Conservation (phyloP, 805 yeast genomes). For the Komagataella mondaviorum region DNA sequence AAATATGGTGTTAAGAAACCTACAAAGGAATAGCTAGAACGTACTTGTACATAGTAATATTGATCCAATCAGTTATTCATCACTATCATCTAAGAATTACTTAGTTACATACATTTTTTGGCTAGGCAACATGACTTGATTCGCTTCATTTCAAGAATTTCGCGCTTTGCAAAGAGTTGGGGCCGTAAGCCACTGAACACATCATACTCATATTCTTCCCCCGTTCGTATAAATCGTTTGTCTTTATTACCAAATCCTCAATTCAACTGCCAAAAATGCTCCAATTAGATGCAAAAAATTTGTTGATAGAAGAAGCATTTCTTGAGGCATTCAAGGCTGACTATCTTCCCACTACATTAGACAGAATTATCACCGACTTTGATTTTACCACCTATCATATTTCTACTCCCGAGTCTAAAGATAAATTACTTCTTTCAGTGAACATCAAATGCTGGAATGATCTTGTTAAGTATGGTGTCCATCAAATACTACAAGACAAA, state of each 20-base stretch:
- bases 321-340: constrained; percentile 50
- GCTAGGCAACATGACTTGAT: too few species aligned
- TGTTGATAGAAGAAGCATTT: constrained; percentile 70
- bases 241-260: not conserved
- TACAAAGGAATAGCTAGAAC: constrained; percentile 19
- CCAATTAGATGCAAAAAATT: constrained; percentile 73
- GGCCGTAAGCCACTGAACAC: not conserved
- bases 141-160: too few species aligned
- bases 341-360: constrained; percentile 39
- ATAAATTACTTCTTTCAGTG: constrained; percentile 51
- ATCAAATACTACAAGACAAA: constrained; percentile 34
- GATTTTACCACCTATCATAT: constrained; percentile 92
- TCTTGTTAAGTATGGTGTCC: constrained; percentile 52
- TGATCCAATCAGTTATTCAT: too few species aligned
- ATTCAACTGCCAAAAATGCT: constrained; percentile 38
- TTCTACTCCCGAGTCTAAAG: constrained; percentile 72
- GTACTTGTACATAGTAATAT: constrained; percentile 1
- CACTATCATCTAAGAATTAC: too few species aligned
- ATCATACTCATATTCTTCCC: not conserved
- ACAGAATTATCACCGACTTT: constrained; percentile 86
- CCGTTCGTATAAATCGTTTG: not conserved
- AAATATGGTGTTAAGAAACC: constrained; percentile 91
- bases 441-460: constrained; percentile 71
- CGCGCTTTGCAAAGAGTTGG: not conserved
- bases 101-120: too few species aligned